Conservation (phyloP, 768 basidiomycete genomes). For the Leccinum longicurvipes region DNA sequence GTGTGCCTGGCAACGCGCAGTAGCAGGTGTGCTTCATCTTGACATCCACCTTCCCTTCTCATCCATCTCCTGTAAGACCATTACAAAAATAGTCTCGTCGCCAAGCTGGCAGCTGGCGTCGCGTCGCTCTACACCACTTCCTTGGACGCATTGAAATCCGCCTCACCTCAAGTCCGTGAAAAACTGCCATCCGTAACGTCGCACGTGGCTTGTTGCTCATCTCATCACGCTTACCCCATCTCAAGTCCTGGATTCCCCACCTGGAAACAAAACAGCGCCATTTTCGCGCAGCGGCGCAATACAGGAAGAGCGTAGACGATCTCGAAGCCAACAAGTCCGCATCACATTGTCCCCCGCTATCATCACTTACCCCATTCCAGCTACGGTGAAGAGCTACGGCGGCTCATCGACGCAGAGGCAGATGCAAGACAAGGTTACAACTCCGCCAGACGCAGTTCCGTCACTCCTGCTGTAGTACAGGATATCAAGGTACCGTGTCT, state of each 20-base stretch:
- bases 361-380: constrained; percentile 37
- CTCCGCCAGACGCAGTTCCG: constrained; percentile 57
- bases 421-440: constrained; percentile 71
- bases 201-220: background rate
- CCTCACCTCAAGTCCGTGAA: constrained; percentile 42
- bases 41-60: background rate
- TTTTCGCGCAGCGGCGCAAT: constrained; percentile 87
- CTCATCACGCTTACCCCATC: constrained; percentile 9
- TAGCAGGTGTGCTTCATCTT: constrained; percentile 52
- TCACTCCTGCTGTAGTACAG: constrained; percentile 60
- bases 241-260: constrained; percentile 71
- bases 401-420: constrained; percentile 64
- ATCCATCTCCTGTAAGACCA: constrained; percentile 39
- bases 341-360: background rate
- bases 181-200: constrained; percentile 53
- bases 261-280: constrained; percentile 80
- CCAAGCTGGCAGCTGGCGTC: constrained; percentile 77
- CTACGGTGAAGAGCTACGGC: constrained; percentile 84
- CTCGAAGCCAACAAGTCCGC: constrained; percentile 68
- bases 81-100: constrained; percentile 79
- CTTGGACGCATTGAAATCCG: constrained; percentile 40
- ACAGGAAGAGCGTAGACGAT: constrained; percentile 86
- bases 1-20: constrained; percentile 93
- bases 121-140: constrained; percentile 64
- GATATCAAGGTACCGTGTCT: constrained; percentile 66